Percentiles rank a stretch among this genome's conserved stretches.
phyloP scores from a whole-genome alignment of 108 stramenopile genomes.

The Pseudonitzschia pungens region DNA sequence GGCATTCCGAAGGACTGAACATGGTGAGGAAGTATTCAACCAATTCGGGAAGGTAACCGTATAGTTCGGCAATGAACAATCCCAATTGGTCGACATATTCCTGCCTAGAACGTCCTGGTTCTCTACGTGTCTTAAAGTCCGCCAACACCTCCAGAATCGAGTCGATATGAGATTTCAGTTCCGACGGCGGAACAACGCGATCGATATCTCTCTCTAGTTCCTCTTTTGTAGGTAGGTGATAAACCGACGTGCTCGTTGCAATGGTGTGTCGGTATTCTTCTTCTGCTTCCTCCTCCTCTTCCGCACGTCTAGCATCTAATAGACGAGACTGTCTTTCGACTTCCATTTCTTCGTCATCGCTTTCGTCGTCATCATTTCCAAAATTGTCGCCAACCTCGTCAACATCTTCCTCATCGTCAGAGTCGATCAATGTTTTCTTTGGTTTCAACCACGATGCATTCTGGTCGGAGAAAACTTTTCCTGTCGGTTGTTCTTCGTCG shows the following conservation, averaged over 20 bases:
- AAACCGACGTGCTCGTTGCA: conserved; percentile 69
- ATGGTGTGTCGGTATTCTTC: conserved; percentile 81
- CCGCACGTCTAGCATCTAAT: conserved; percentile 66
- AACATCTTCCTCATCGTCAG: conserved; percentile 66
- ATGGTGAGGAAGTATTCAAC: conserved; percentile 93
- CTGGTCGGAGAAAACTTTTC: conserved; percentile 63
- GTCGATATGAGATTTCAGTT: conserved; percentile 86
- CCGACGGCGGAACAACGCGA: conserved; percentile 89
- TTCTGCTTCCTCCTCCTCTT: conserved; percentile 79
- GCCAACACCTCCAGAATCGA: conserved; percentile 90
- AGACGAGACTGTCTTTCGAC: conserved; percentile 69
- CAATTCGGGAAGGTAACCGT: conserved; percentile 96
- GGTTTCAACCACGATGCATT: conserved; percentile 85
- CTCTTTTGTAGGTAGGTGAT: conserved; percentile 80
- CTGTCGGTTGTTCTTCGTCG: conserved; percentile 19
- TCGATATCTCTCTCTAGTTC: conserved; percentile 85
- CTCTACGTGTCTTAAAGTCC: conserved; percentile 86
- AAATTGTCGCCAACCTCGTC: conserved; percentile 48
- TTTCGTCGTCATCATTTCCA: conserved; percentile 46
- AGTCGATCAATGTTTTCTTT: conserved; percentile 50
- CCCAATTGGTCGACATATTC: conserved; percentile 93
- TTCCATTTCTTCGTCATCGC: conserved; percentile 74
- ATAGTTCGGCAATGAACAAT: conserved; percentile 89
- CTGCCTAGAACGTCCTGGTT: conserved; percentile 81
- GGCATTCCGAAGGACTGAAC: conserved; percentile 89